These are phyloP conservation scores for Cylindricascospora bacillispora DNA, from an alignment of 1,139 yeast genomes.

Conservation along the genomic window DNA sequence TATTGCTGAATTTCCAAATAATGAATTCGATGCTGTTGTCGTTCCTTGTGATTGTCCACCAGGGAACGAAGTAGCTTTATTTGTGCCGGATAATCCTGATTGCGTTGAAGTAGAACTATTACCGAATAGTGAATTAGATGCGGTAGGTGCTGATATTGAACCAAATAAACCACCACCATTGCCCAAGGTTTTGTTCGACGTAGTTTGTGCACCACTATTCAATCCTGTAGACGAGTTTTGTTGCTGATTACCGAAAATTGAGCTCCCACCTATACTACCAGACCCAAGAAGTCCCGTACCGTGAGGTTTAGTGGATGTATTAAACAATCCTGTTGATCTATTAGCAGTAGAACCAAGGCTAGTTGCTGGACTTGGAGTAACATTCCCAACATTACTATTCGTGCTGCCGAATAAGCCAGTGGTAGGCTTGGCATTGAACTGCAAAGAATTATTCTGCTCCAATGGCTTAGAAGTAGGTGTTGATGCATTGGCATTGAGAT, in stretches of 20 bases:
- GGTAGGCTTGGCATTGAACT: too few relatives aligned
- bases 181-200: constrained; percentile 1
- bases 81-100: constrained; percentile 5
- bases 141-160: too few relatives aligned
- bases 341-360: constrained; percentile 5
- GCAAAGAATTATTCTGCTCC: too few relatives aligned
- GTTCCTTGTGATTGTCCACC: not conserved
- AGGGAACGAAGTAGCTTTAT: constrained; percentile 1
- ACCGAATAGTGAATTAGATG: constrained; percentile 25
- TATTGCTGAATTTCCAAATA: not conserved
- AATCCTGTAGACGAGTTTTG: constrained; percentile 4
- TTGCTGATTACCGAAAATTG: constrained; percentile 6
- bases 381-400: constrained; percentile 1
- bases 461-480: too few relatives aligned
- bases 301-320: too few relatives aligned
- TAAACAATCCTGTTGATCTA: too few relatives aligned
- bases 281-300: too few relatives aligned
- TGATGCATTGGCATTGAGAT: too few relatives aligned
- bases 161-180: too few relatives aligned
- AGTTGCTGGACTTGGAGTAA: constrained; percentile 2
- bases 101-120: constrained; percentile 5
- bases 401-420: constrained; percentile 9
- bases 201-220: constrained; percentile 4
- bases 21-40: constrained; percentile 3
- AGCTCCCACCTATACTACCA: too few relatives aligned